Percentiles rank a stretch among this genome's conserved stretches.
These are phyloP conservation scores for Gnetum montanum DNA, from an alignment of 75 land plant species.

Conservation along the genomic window DNA sequence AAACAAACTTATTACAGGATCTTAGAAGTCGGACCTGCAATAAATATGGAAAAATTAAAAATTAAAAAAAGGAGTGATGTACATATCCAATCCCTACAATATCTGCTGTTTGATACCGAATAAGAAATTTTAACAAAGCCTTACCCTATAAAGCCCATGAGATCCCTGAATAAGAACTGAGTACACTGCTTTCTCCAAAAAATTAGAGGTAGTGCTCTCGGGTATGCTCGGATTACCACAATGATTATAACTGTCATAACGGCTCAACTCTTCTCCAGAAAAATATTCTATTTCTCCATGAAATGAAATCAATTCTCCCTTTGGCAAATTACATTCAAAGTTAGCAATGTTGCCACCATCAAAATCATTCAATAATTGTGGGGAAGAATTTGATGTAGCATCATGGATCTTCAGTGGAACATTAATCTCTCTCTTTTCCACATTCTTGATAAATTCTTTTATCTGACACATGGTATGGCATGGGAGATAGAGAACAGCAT, in stretches of 20 bases:
- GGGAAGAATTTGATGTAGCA: background rate
- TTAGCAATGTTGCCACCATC: background rate
- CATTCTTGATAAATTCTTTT: constrained; percentile 1
- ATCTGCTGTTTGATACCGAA: no score
- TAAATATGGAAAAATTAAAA: no score
- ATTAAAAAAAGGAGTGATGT: no score
- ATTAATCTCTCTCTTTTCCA: background rate
- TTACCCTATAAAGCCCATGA: constrained; percentile 8
- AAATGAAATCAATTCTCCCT: background rate
- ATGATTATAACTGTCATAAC: background rate
- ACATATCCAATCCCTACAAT: no score
- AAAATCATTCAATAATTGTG: background rate
- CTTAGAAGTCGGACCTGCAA: constrained; percentile 9
- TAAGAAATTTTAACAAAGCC: no score
- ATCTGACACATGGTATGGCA: background rate
- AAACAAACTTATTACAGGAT: constrained; percentile 8
- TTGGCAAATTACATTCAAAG: background rate
- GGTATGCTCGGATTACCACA: background rate
- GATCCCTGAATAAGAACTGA: constrained; percentile 6
- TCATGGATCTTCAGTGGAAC: background rate
- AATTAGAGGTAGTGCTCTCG: background rate
- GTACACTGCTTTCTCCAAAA: background rate
- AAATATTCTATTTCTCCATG: constrained; percentile 3
- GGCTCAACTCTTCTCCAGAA: background rate
- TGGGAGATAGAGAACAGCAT: constrained; percentile 2